Evolutionary conservation across 2,329 filamentous ascomycete species (phyloP).

Genomic region (Pseudogymnoascus sp.): DNA sequence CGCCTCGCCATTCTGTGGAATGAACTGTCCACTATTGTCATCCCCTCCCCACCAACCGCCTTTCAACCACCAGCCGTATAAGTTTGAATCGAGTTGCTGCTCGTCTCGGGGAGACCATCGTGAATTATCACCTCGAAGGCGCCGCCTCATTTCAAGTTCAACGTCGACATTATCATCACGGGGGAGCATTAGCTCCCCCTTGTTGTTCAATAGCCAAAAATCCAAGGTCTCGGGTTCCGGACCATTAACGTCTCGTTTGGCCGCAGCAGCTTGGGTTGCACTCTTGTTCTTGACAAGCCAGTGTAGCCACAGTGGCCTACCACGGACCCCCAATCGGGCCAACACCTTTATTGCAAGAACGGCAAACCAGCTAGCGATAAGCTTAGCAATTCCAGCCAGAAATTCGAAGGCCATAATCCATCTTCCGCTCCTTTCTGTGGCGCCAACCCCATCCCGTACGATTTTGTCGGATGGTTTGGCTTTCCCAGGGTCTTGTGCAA

Average conservation of each 20-base stretch:
- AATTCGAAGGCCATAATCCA: slow-evolving; percentile 73
- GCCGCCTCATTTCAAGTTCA: slow-evolving; percentile 65
- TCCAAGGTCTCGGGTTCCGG: slow-evolving; percentile 32
- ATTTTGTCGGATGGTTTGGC: slow-evolving; percentile 36
- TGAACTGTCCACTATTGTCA: slow-evolving; percentile 74
- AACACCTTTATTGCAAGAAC: slow-evolving; percentile 32
- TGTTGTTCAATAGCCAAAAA: slow-evolving; percentile 44
- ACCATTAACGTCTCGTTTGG: slow-evolving; percentile 16
- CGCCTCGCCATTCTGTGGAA: slow-evolving; percentile 43
- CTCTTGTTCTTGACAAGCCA: slow-evolving; percentile 20
- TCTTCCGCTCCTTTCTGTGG: slow-evolving; percentile 66
- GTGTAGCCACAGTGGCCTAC: slow-evolving; percentile 56
- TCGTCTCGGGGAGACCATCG: slow-evolving; percentile 44
- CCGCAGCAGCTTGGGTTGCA: slow-evolving; percentile 6
- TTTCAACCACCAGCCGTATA: slow-evolving; percentile 78
- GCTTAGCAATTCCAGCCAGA: slow-evolving; percentile 61
- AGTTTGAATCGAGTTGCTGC: slow-evolving; percentile 57
- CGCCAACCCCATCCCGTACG: slow-evolving; percentile 60
- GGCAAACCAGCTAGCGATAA: slow-evolving; percentile 41
- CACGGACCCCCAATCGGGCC: slow-evolving; percentile 48
- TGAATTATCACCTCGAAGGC: slow-evolving; percentile 37
- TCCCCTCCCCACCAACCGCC: slow-evolving; percentile 79
- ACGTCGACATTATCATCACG: slow-evolving; percentile 64
- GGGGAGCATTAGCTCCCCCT: slow-evolving; percentile 47
- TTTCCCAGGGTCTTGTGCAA: slow-evolving; percentile 46